Conservation (phyloP, 1,284 basidiomycete genomes). For the Erythrobasidium hasegawianum region DNA sequence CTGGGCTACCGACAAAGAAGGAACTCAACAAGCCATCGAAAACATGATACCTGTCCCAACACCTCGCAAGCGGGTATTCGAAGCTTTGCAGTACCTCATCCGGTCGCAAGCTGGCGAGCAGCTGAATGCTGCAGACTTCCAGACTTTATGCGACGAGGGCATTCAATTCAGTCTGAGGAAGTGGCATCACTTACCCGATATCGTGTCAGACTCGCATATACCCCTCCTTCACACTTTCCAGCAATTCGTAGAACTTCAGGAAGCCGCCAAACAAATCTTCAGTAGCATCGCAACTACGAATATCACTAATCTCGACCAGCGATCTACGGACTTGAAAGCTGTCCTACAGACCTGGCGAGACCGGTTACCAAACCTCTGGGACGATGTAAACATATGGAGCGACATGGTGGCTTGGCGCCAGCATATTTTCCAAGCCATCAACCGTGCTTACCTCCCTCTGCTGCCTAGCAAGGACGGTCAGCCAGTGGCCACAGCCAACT, state of each 20-base stretch:
- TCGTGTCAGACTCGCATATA: constrained; percentile 86
- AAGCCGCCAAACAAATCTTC: constrained; percentile 86
- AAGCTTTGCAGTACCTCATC: constrained; percentile 83
- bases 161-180: constrained; percentile 95
- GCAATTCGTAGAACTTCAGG: constrained; percentile 96
- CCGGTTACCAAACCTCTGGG: constrained; percentile 88
- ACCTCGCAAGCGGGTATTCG: constrained; percentile 89
- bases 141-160: constrained; percentile 85
- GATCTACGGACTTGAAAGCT: constrained; percentile 91
- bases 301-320: constrained; percentile 85
- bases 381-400: constrained; percentile 98
- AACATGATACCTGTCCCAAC: constrained; percentile 80
- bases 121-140: constrained; percentile 59
- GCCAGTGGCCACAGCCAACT: constrained; percentile 56
- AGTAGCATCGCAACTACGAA: constrained; percentile 82
- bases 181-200: constrained; percentile 84
- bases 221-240: constrained; percentile 97
- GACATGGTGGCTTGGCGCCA: constrained; percentile 98
- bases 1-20: constrained; percentile 72
- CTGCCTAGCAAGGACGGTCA: constrained; percentile 61
- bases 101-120: constrained; percentile 52
- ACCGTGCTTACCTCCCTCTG: constrained; percentile 91
- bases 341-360: constrained; percentile 97
- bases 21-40: constrained; percentile 78
- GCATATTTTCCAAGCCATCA: constrained; percentile 86